A percentile compares a stretch with the other conserved stretches of the same genome.
Evolutionary conservation across 495 filamentous ascomycete genomes (phyloP).

Genomic region (Diplogelasinospora grovesii): DNA sequence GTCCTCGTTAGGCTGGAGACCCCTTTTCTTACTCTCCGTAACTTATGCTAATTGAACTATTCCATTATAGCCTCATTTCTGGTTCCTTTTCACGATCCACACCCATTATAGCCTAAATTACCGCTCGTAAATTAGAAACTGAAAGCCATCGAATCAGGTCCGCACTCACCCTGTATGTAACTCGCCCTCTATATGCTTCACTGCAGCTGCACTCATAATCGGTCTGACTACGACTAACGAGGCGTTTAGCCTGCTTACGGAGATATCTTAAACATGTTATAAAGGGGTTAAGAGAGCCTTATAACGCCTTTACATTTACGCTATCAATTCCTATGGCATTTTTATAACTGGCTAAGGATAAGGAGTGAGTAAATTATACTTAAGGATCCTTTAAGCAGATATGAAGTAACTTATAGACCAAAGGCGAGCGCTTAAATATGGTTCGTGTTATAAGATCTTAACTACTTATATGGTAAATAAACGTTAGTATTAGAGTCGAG

Average conservation of each 20-base stretch:
- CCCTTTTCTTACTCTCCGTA: neutral
- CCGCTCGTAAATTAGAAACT: neutral
- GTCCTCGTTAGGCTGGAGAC: neutral
- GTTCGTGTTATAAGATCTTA: constrained; percentile 1
- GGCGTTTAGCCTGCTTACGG: neutral
- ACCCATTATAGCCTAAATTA: neutral
- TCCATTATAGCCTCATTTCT: neutral
- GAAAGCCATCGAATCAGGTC: constrained; percentile 1
- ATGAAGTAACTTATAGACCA: neutral
- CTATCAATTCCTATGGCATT: constrained; percentile 1
- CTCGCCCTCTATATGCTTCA: neutral
- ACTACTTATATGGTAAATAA: neutral
- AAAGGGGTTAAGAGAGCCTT: neutral
- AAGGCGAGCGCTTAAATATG: constrained; percentile 1
- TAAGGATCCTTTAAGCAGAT: constrained; percentile 1
- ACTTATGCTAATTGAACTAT: neutral
- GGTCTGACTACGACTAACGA: neutral
- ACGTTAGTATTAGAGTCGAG: neutral
- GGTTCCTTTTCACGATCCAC: neutral
- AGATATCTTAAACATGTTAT: neutral
- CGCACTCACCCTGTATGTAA: neutral
- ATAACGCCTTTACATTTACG: neutral
- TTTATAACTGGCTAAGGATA: constrained; percentile 1
- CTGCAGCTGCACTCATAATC: neutral
- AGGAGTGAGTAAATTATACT: constrained; percentile 1